Evolutionary conservation across 164 flowering plant genomes (phyloP), one percentile per base, ranked within the genome.

Genomic region (Nelumbo lutea): DNA sequence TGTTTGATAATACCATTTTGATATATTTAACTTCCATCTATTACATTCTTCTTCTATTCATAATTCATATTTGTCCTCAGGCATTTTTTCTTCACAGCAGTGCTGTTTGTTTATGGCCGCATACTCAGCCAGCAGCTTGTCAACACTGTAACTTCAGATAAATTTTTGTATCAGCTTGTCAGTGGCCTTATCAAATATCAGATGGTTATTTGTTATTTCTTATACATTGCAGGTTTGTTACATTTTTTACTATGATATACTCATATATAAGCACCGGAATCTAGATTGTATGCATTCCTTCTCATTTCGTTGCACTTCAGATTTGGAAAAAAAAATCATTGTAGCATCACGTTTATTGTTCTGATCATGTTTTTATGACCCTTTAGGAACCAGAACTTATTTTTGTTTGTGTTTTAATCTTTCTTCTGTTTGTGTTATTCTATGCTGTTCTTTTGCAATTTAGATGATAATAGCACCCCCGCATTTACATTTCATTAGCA

Each of bases 31-130:
- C 45, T 59, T 6, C 13, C 27, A 46, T 46, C 40, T 10, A 15
- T 68, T 38, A 61, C 45, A 40, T 66, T 69, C 55, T 45, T 58
- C 55, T 59, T 58, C 42, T 44, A 52, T 61, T 62, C 68, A 10
- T 65, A 39, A 40, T 63, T 6, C 9, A 4, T 57, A 67, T 72
- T 50, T 76, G 39, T 64, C 57, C 55, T 11, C 86, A 94, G 98
- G 98, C 91, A 94, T 82, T 94, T 94, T 68, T 94, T 94, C 89
- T 91, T 94, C 90, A 90, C 96, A 0, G 96, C 93, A n/a, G 81
- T 94, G 97, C 76, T 94, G 50, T 94, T 90, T 77, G 95, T 88
- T 2, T 91, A 94, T 76, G 98, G 97, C 5, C 91, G 95, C 50
- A 83, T 94, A 67, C 89, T 94, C 70, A 88, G 89, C 74, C 96